These are phyloP conservation scores for Tricholoma matsutake DNA, from an alignment of 768 basidiomycete species.

Conservation along the genomic window DNA sequence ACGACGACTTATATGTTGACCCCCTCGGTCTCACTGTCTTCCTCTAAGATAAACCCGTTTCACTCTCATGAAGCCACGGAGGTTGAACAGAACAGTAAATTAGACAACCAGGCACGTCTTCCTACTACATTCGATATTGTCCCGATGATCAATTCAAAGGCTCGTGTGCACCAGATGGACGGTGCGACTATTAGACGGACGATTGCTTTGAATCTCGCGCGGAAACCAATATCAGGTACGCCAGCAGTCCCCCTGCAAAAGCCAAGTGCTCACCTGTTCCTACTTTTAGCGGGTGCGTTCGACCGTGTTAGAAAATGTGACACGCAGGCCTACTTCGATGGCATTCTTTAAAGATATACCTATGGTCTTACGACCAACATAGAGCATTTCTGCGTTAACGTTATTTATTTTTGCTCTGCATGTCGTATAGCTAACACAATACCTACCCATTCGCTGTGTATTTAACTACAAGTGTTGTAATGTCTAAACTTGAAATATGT, in stretches of 20 bases:
- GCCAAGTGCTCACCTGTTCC: not conserved
- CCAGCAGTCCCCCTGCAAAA: not conserved
- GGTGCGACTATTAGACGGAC: conserved; percentile 32
- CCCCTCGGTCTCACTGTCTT: not conserved
- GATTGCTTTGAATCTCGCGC: conserved; percentile 34
- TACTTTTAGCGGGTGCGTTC: not conserved
- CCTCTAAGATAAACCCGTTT: conserved; percentile 1
- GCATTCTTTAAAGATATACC: conserved; percentile 10
- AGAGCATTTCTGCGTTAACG: too few relatives aligned
- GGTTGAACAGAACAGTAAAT: not conserved
- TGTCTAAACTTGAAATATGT: not conserved
- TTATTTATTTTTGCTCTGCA: too few relatives aligned
- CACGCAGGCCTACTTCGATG: conserved; percentile 21
- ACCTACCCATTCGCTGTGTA: not conserved
- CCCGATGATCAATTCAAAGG: not conserved
- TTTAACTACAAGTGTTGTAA: not conserved
- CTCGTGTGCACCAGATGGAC: conserved; percentile 18
- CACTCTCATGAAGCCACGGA: not conserved
- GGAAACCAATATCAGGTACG: conserved; percentile 13
- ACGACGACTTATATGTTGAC: conserved; percentile 7
- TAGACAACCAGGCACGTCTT: conserved; percentile 1
- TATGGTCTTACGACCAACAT: too few relatives aligned
- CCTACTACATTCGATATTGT: not conserved
- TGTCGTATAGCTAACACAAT: not conserved
- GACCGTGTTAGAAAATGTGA: conserved; percentile 8